Conservation (phyloP, 768 basidiomycete species). For the Calocera viscosa region DNA sequence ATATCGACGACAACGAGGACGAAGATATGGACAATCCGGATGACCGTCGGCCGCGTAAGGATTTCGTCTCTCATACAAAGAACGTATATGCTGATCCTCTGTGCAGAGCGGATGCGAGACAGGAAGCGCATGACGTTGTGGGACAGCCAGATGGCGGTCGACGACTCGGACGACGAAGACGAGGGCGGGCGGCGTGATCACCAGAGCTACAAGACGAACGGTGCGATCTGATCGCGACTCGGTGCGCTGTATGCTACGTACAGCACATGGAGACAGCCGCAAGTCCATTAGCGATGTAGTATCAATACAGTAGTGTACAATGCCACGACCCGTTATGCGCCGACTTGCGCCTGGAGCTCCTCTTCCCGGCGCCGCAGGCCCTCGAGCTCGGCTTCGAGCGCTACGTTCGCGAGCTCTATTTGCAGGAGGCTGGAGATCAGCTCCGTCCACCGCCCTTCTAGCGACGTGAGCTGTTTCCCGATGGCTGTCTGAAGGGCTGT, state of each 20-base stretch:
- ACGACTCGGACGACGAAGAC: slow-evolving; percentile 97
- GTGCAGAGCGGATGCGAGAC: slow-evolving; percentile 55
- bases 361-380: slow-evolving; percentile 24
- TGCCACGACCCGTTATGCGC: neutral
- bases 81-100: neutral
- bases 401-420: slow-evolving; percentile 89
- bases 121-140: slow-evolving; percentile 35
- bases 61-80: neutral
- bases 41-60: slow-evolving; percentile 52
- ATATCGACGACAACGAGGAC: slow-evolving; percentile 67
- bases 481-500: slow-evolving; percentile 45
- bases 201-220: slow-evolving; percentile 9
- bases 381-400: slow-evolving; percentile 65
- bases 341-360: neutral
- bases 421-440: slow-evolving; percentile 81
- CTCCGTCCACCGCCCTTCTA: slow-evolving; percentile 89
- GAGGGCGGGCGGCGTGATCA: slow-evolving; percentile 64
- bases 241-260: slow-evolving; percentile 8
- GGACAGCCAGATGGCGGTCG: slow-evolving; percentile 72
- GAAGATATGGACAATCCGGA: slow-evolving; percentile 73
- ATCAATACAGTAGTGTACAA: slow-evolving; percentile 6
- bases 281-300: slow-evolving; percentile 14
- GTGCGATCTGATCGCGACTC: slow-evolving; percentile 9
- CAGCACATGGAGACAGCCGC: neutral
- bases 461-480: slow-evolving; percentile 62